Percentiles rank a stretch among this genome's conserved stretches.
Evolutionary conservation across 306 rosid species (phyloP).

Genomic region (Malus sylvestris): DNA sequence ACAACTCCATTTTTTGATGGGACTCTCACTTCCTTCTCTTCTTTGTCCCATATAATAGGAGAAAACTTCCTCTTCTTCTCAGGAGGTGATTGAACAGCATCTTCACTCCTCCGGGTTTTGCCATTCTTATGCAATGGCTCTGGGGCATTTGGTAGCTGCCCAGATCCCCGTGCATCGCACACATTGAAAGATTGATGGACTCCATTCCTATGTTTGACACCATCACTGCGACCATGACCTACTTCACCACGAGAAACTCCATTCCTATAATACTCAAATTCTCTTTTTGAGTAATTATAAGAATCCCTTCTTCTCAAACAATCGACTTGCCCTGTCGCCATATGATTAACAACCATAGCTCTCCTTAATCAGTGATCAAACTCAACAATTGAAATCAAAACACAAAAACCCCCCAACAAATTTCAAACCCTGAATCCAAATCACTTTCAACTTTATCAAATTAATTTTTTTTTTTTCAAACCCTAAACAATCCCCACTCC

Average conservation of each 20-base stretch:
- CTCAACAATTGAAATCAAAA: conserved; percentile 20
- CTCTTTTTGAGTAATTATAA: conserved; percentile 27
- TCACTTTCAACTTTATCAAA: not conserved
- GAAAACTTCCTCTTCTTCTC: conserved; percentile 71
- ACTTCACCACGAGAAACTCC: conserved; percentile 5
- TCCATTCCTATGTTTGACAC: conserved; percentile 4
- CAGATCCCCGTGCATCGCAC: conserved; percentile 10
- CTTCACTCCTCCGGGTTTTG: conserved; percentile 4
- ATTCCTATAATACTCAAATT: conserved; percentile 18
- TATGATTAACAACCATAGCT: conserved; percentile 54
- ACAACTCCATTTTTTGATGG: conserved; percentile 23
- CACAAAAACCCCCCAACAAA: conserved; percentile 10
- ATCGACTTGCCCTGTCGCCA: conserved; percentile 69
- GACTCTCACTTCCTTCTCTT: conserved; percentile 28
- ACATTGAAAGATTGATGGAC: conserved; percentile 21
- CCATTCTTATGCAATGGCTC: conserved; percentile 5
- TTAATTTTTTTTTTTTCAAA: not conserved
- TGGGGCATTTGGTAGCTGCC: conserved; percentile 11
- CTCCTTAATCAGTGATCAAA: conserved; percentile 42
- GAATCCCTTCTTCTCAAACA: conserved; percentile 45
- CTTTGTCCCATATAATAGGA: conserved; percentile 52
- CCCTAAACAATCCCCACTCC: not conserved
- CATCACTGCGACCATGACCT: conserved; percentile 10
- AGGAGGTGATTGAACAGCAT: conserved; percentile 10
- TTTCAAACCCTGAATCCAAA: conserved; percentile 18